Percentiles rank a stretch among this genome's conserved stretches.
phyloP scores from a whole-genome alignment of 1,284 basidiomycete species.

The Rhodotorula sp. region DNA sequence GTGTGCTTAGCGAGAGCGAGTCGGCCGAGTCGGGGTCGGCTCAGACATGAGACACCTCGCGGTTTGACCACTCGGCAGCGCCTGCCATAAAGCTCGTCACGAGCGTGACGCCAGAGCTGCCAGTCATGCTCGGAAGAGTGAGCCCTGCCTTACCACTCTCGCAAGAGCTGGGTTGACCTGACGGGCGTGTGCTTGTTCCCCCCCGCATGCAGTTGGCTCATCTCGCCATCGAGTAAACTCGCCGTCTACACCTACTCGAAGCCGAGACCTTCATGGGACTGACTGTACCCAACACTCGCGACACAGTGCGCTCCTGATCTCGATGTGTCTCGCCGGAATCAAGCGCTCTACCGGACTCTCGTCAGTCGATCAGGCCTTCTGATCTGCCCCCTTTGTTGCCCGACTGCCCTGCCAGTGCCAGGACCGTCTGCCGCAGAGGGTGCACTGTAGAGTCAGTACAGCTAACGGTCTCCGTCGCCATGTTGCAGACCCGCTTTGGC shows the following conservation, averaged over 20 bases:
- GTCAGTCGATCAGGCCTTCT: constrained; percentile 54
- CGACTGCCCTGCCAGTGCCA: background rate
- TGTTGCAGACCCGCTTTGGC: constrained; percentile 19
- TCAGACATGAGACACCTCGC: no score
- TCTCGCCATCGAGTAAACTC: constrained; percentile 61
- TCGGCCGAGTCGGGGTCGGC: no score
- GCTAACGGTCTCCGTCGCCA: no score
- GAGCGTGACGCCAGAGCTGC: no score
- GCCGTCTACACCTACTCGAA: background rate
- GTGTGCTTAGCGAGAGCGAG: no score
- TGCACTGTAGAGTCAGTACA: no score
- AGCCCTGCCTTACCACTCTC: background rate
- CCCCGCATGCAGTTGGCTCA: constrained; percentile 56
- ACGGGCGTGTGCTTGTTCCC: background rate
- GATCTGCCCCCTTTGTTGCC: no score
- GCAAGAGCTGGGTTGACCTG: background rate
- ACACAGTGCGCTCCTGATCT: constrained; percentile 62
- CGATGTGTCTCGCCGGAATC: constrained; percentile 72
- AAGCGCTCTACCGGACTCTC: constrained; percentile 75
- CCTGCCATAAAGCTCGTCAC: no score
- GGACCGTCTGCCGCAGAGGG: no score
- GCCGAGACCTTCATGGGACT: no score
- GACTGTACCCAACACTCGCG: background rate
- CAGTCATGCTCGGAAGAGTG: constrained; percentile 24
- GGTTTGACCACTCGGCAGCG: no score